Conservation (phyloP, 1,139 yeast species). For the Trichomonascaceae sp. region DNA sequence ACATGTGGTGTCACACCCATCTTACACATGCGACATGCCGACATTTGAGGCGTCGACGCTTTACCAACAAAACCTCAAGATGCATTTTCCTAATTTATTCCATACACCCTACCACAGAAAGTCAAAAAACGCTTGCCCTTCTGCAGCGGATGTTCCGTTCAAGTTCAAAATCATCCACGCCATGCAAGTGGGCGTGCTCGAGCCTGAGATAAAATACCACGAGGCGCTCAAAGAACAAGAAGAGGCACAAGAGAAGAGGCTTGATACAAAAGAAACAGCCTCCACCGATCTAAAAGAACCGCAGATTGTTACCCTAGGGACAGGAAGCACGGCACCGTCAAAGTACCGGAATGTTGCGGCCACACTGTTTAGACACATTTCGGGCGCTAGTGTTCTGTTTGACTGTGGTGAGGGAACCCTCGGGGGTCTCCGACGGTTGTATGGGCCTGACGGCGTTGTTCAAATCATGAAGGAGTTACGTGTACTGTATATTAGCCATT, state of each 20-base stretch:
- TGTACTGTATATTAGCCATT: slow-evolving; percentile 66
- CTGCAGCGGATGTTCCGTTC: background rate
- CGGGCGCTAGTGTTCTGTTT: slow-evolving; percentile 30
- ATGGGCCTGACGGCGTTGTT: slow-evolving; percentile 33
- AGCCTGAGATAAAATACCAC: background rate
- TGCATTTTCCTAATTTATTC: slow-evolving; percentile 39
- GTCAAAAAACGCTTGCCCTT: slow-evolving; percentile 2
- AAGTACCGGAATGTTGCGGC: slow-evolving; percentile 75
- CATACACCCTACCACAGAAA: slow-evolving; percentile 33
- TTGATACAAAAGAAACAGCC: no score
- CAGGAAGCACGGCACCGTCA: slow-evolving; percentile 90
- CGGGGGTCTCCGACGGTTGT: slow-evolving; percentile 56
- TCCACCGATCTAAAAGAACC: slow-evolving; percentile 19
- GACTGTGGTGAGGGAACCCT: slow-evolving; percentile 94
- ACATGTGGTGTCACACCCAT: slow-evolving; percentile 61
- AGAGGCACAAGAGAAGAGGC: no score
- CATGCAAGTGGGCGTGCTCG: background rate
- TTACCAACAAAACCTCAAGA: slow-evolving; percentile 43
- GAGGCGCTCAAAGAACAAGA: no score
- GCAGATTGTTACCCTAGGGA: slow-evolving; percentile 72
- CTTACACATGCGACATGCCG: slow-evolving; percentile 47
- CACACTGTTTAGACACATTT: slow-evolving; percentile 58
- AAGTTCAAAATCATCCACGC: background rate
- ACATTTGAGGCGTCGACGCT: slow-evolving; percentile 44
- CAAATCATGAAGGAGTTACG: slow-evolving; percentile 44